Conservation (phyloP, 2,329 filamentous ascomycete genomes). For the Xylaria sp. region DNA sequence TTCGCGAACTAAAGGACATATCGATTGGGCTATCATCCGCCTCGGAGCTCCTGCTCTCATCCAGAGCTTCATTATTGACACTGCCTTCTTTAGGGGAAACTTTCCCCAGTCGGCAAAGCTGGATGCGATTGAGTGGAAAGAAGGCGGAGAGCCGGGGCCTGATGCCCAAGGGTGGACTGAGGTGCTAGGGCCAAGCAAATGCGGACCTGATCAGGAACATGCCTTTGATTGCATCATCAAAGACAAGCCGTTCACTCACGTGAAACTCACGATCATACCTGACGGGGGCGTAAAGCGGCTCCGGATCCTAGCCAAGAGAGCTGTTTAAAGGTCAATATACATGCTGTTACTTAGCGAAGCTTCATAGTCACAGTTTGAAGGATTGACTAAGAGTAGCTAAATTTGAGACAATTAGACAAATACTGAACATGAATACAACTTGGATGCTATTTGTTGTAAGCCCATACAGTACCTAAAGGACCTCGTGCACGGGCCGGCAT, state of each 20-base stretch:
- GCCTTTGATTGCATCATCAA: slow-evolving; percentile 67
- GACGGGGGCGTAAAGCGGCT: slow-evolving; percentile 94
- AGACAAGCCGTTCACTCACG: slow-evolving; percentile 76
- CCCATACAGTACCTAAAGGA: neutral
- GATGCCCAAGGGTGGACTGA: slow-evolving; percentile 72
- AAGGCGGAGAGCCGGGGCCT: slow-evolving; percentile 64
- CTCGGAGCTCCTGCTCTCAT: slow-evolving; percentile 74
- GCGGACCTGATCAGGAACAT: slow-evolving; percentile 78
- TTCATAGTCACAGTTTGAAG: neutral
- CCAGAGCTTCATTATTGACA: slow-evolving; percentile 78
- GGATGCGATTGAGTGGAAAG: slow-evolving; percentile 68
- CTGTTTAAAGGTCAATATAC: slow-evolving; percentile 36
- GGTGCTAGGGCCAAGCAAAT: slow-evolving; percentile 73
- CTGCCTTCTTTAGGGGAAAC: slow-evolving; percentile 85
- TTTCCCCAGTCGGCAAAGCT: slow-evolving; percentile 82
- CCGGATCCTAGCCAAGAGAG: slow-evolving; percentile 76
- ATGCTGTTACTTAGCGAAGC: neutral
- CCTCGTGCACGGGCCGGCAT: slow-evolving; percentile 17
- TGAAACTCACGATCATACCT: slow-evolving; percentile 92
- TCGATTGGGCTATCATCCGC: slow-evolving; percentile 84
- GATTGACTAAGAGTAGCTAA: neutral
- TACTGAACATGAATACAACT: neutral
- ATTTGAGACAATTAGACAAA: neutral
- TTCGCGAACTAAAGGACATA: slow-evolving; percentile 75
- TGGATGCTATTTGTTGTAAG: neutral